Base-by-base conservation (phyloP, 192 early-diverging fungal species). In the Lobosporangium transversale region DNA sequence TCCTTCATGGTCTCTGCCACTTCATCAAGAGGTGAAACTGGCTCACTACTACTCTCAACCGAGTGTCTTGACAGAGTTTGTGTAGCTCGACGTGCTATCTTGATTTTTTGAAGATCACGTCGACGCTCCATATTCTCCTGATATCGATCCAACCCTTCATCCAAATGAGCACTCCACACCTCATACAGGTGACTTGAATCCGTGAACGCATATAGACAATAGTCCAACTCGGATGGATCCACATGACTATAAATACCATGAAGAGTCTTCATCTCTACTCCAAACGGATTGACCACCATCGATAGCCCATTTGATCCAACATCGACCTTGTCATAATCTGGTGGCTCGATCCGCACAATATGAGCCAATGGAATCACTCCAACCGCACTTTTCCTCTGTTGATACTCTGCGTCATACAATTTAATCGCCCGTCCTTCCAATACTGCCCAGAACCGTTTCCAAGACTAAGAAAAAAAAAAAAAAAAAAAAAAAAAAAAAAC, bases 361-460 rank as follows among this genome's bases (percentile, higher is more conserved):
- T 66, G 36, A 9, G 64, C 58, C 4, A 76, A 26, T 0, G 71
- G 52, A 24, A 76, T 48, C 0, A 62, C 53, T 17, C 57, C 58
- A 11, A 76, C 12, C 1, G 62, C 63, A 23, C 55, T 58, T 10
- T 64, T 55, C 55, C 54, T 65, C 70, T 70, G 42, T 51, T 66
- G 71, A 37, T 76, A 76, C 36, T 76, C 71, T 18, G 63, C 64
- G 56, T 76, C 71, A 29, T 66, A 76, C 3, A 76, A 45, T 31
- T 76, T 76, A 23, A 76, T 29, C 17, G 63, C 55, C 2, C 71
- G 32, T 24, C 71, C 71, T 31, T 76, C 71, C 26, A 76, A 37
- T 0, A 76, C 71, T 3, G 63, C 71, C 63, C 71, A 76, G 30
- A 62, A 76, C 27, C 71, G 42, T 40, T 62, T 76, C 71, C 71